Evolutionary conservation across 805 yeast genomes (phyloP).

Genomic region (Trichomonascus vanleenenianus): DNA sequence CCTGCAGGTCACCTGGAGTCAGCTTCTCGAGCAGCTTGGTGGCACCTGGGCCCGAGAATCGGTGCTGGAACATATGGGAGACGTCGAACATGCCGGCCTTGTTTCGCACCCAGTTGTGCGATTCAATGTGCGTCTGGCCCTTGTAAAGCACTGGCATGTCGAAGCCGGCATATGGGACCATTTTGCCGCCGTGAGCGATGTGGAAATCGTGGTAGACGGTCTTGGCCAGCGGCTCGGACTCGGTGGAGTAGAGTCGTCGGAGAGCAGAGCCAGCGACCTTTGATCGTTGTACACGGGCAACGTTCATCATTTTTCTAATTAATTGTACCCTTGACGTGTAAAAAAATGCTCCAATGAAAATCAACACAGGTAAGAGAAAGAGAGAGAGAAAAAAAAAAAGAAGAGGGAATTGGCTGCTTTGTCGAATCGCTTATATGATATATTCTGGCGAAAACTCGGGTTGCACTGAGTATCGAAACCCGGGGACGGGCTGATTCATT

Average conservation of each 20-base stretch:
- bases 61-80: slow-evolving; percentile 95
- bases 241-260: slow-evolving; percentile 8
- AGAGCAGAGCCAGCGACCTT: background rate
- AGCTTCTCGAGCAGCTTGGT: slow-evolving; percentile 61
- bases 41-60: slow-evolving; percentile 60
- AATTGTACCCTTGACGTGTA: no score
- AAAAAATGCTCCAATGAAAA: background rate
- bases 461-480: no score
- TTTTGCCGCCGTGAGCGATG: slow-evolving; percentile 68
- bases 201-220: slow-evolving; percentile 85
- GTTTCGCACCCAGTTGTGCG: slow-evolving; percentile 88
- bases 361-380: background rate
- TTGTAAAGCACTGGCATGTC: slow-evolving; percentile 89
- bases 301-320: background rate
- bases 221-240: slow-evolving; percentile 23
- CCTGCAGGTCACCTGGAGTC: slow-evolving; percentile 80
- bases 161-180: slow-evolving; percentile 96
- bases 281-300: background rate
- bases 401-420: background rate
- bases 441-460: no score
- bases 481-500: no score
- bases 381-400: background rate
- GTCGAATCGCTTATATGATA: no score
- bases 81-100: slow-evolving; percentile 93
- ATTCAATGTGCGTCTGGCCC: slow-evolving; percentile 80